Evolutionary conservation across 495 filamentous ascomycete genomes (phyloP).

Genomic region (Neurospora tetraspora): DNA sequence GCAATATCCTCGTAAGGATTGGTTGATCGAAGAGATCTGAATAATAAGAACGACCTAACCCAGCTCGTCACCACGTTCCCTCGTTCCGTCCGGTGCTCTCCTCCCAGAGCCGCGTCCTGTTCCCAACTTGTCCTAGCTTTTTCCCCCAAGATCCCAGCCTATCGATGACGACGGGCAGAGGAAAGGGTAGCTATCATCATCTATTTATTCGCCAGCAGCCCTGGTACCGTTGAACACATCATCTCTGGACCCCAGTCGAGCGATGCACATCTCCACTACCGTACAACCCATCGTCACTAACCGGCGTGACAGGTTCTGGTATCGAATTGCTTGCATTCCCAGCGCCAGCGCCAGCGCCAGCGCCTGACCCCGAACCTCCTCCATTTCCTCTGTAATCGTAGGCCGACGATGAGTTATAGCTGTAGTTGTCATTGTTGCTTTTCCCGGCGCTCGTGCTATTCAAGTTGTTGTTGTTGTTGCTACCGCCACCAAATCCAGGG

Average conservation of each 20-base stretch:
- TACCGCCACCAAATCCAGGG: slow-evolving; percentile 33
- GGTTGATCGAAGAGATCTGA: not conserved
- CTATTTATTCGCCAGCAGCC: not conserved
- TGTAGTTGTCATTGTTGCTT: not conserved
- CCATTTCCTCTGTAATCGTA: not conserved
- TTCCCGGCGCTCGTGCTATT: not conserved
- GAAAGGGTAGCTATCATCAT: not conserved
- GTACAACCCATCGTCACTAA: slow-evolving; percentile 14
- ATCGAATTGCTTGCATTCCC: not conserved
- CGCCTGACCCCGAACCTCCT: slow-evolving; percentile 2
- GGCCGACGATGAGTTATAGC: not conserved
- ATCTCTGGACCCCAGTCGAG: not conserved
- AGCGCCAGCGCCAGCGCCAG: not conserved
- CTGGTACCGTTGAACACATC: not conserved
- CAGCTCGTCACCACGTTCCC: not conserved
- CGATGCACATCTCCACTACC: not conserved
- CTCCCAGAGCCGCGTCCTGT: not conserved
- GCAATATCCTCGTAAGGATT: not conserved
- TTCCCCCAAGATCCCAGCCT: not conserved
- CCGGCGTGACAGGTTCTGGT: slow-evolving; percentile 15
- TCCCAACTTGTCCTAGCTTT: not conserved
- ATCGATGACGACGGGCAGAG: not conserved
- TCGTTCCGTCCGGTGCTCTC: not conserved
- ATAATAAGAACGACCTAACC: not conserved
- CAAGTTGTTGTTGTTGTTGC: not conserved